These are phyloP conservation scores for Pseudocercospora musae DNA, from an alignment of 2,329 filamentous ascomycete species.

Conservation along the genomic window DNA sequence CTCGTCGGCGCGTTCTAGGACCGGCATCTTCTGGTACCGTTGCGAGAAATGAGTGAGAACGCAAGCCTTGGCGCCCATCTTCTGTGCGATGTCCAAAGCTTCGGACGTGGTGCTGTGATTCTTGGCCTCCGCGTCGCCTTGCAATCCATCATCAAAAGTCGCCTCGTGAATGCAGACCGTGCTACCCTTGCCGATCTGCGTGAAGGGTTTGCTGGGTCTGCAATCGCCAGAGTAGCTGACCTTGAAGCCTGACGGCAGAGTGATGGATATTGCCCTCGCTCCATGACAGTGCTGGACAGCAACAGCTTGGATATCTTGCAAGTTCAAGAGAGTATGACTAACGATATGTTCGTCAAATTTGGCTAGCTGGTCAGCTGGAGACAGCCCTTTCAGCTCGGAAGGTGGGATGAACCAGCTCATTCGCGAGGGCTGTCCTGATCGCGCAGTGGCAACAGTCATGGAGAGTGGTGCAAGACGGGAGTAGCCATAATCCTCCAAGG, in stretches of 20 bases:
- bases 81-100: slow-evolving; percentile 70
- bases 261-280: slow-evolving; percentile 72
- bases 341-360: slow-evolving; percentile 23
- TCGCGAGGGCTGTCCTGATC: slow-evolving; percentile 21
- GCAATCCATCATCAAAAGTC: slow-evolving; percentile 86
- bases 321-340: slow-evolving; percentile 51
- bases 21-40: slow-evolving; percentile 75
- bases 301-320: slow-evolving; percentile 65
- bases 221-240: slow-evolving; percentile 94
- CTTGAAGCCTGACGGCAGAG: slow-evolving; percentile 76
- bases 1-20: slow-evolving; percentile 43
- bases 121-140: slow-evolving; percentile 76
- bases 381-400: slow-evolving; percentile 21
- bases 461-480: slow-evolving; percentile 54
- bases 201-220: slow-evolving; percentile 70
- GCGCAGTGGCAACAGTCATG: slow-evolving; percentile 35
- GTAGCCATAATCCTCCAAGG: slow-evolving; percentile 74
- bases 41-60: slow-evolving; percentile 94
- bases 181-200: slow-evolving; percentile 65
- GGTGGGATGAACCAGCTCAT: slow-evolving; percentile 37
- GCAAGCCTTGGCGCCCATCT: slow-evolving; percentile 76
- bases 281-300: slow-evolving; percentile 75
- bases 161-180: slow-evolving; percentile 93
- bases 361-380: slow-evolving; percentile 23
- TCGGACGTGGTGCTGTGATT: slow-evolving; percentile 87